phyloP scores from a whole-genome alignment of 345 rosid genomes.

The Nasturtium officinale region DNA sequence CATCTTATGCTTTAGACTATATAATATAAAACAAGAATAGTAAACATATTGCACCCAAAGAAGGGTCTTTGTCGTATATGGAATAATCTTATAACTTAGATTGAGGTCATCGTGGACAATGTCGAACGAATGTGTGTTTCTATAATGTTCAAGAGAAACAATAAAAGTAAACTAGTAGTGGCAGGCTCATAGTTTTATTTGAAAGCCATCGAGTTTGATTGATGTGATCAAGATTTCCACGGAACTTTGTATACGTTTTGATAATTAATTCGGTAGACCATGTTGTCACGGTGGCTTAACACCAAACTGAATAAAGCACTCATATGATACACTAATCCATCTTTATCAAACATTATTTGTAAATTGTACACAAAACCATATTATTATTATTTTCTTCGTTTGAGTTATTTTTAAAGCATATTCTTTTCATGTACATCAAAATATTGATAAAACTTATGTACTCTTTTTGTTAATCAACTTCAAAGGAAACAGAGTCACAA shows the following conservation, averaged over 20 bases:
- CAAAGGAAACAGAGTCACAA: not conserved
- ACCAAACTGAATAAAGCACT: not conserved
- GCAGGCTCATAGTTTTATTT: constrained; percentile 11
- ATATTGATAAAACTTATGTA: not conserved
- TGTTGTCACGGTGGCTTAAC: not conserved
- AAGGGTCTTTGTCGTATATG: constrained; percentile 13
- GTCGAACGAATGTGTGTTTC: not conserved
- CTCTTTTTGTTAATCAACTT: not conserved
- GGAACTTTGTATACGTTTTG: not conserved
- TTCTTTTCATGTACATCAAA: not conserved
- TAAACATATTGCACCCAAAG: constrained; percentile 25
- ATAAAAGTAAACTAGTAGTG: constrained; percentile 6
- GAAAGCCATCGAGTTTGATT: constrained; percentile 6
- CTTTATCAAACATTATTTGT: not conserved
- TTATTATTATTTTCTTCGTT: not conserved
- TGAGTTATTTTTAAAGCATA: not conserved
- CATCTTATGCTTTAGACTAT: constrained; percentile 34
- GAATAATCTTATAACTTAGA: not conserved
- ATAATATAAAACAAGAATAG: not conserved
- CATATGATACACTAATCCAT: not conserved
- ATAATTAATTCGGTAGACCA: not conserved
- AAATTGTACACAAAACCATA: not conserved
- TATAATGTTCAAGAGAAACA: constrained; percentile 4
- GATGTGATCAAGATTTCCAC: constrained; percentile 10
- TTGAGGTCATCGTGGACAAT: constrained; percentile 19